Evolutionary conservation across 768 basidiomycete genomes (phyloP), one percentile per base, ranked within the genome.

Genomic region (Megacollybia marginata): DNA sequence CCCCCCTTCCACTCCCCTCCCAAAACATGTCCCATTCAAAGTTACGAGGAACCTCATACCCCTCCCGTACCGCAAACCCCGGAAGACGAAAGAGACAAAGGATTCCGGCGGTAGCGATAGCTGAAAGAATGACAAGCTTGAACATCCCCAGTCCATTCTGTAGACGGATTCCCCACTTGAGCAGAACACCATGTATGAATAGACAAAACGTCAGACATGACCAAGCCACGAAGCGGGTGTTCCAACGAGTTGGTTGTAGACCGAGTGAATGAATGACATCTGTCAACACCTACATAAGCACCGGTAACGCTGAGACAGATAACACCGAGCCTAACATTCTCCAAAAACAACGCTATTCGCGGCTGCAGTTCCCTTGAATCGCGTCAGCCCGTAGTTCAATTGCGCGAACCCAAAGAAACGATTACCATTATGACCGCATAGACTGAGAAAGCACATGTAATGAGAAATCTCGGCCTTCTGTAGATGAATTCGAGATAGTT

Each of bases 401-500:
- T 5, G 18, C 23, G n/a, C 16, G 18, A 23, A 11, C 46, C 15
- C 5, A 33, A 49, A 19, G 10, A 44, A 40, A 18, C 10, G 46
- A 18, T 43, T 55, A 81, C 84, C 43, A 75, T 72, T 36, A 83
- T 72, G 5, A 84, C 55, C 1, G 76, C 71, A 57, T 84, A 86
- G 15, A 73, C 63, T 2, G 79, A 72, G 53, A 75, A 87, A 8
- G 71, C 57, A 55, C 82, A 86, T 4, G 82, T 81, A 12, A 67
- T 70, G 57, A 88, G 62, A 56, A 81, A 84, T 45, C 69, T 73
- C 6, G 85, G 86, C 4, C 70, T 69, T 43, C 75, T 68, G 62
- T 77, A 88, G n/a, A 86, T 75, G 59, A 73, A 85, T 53, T 86
- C 83, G 34, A 88, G 64, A 56, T 88, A 88, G 47, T 81, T 84